Base-by-base conservation (phyloP, 1,139 yeast genomes). In the Saccharomyces hybrid region DNA sequence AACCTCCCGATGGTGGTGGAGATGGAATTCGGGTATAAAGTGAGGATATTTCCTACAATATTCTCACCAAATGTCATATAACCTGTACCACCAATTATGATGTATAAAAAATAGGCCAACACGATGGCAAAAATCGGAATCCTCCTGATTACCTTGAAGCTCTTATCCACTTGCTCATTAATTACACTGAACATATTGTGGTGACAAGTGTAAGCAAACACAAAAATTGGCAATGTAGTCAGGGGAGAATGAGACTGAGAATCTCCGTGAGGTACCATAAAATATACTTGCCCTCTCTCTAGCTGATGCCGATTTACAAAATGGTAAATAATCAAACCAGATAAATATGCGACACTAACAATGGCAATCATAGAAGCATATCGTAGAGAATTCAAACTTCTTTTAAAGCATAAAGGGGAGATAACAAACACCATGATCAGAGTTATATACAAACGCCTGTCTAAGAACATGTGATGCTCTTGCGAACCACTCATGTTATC, bases 201-300 rank as follows among this genome's bases (percentile, higher is more conserved):
- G 68, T 86, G 93, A 65, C 91, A 85, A 2, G 93, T 86, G 69
- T 84, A 86, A 1, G 90, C 89, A 74, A 85, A 85, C 28, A 86
- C 88, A 65, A 84, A 82, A 53, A 86, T 83, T 2, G 91, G 90
- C 70, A 86, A 83, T 38, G 86, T 73, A 2, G 78, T 68, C 48
- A 78, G 63, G 38, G 75, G 66, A 2, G 77, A 66, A 7, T 62
- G 58, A 41, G 49, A 46, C 26, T 53, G 48, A 0, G 71, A 57
- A 7, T 65, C 59, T 5, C 72, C 66, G 20, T 61, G 58, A 1
- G 82, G 82, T 13, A 64, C 59, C 16, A 72, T 59, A 14, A 70
- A 56, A n/a, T 75, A 64, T 0, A 78, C 71, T 0, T 65, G 64
- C 1, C 81, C 82, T 56, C 65, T 71, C 6, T 64, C 69, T 38